Conservation (phyloP, 805 yeast species). For the Kodamaea neixiangensis region DNA sequence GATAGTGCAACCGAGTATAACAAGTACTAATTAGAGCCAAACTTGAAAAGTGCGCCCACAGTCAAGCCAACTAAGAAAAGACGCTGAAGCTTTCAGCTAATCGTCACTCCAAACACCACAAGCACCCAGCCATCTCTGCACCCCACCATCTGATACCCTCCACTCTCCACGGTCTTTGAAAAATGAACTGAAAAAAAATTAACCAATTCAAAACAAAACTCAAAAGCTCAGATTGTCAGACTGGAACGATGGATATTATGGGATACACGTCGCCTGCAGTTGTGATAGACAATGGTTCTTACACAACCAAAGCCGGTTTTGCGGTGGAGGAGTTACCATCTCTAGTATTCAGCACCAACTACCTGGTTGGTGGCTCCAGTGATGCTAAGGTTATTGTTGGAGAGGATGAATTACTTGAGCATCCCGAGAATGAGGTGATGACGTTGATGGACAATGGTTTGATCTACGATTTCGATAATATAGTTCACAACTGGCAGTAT, state of each 20-base stretch:
- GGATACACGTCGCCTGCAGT: conserved; percentile 53
- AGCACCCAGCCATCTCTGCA: too few species aligned
- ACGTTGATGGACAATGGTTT: conserved; percentile 65
- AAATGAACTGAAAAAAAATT: conserved; percentile 2
- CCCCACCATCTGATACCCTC: background rate
- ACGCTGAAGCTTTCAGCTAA: too few species aligned
- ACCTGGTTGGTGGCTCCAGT: conserved; percentile 37
- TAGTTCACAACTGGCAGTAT: conserved; percentile 66
- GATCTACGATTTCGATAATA: conserved; percentile 72
- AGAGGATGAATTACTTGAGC: conserved; percentile 46
- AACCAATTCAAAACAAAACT: conserved; percentile 4
- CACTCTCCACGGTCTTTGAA: background rate
- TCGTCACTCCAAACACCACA: too few species aligned
- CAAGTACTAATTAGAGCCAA: too few species aligned
- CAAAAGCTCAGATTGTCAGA: background rate
- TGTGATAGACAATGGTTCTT: conserved; percentile 69
- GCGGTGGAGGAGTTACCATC: conserved; percentile 66
- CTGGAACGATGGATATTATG: conserved; percentile 16
- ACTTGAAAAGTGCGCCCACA: too few species aligned
- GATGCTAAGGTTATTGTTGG: conserved; percentile 38
- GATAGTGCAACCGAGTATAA: too few species aligned
- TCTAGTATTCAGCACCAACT: conserved; percentile 56
- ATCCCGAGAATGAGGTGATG: conserved; percentile 51
- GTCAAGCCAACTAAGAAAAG: too few species aligned
- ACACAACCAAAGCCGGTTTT: conserved; percentile 68